Base-by-base conservation (phyloP, 306 rosid species). In the Urtica urens region DNA sequence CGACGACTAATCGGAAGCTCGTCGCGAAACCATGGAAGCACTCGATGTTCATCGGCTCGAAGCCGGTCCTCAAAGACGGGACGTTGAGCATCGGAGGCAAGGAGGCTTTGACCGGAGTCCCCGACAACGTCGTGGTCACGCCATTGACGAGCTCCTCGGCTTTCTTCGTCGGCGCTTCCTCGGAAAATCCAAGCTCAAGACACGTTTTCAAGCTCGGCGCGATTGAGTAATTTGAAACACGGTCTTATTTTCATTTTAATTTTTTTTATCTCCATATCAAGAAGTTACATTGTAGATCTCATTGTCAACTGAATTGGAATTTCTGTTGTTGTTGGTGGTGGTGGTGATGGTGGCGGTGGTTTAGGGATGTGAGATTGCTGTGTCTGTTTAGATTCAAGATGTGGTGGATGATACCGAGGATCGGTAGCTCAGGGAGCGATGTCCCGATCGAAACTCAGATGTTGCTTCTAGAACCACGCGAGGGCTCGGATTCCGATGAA, bases 81-180 rank as follows among this genome's bases (percentile, higher is more conserved):
- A 17, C 56, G 53, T 55, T 68, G 13, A 60, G 59, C 29, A 40
- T 60, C 33, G 49, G 44, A 9, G 68, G 63, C 24, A 42, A 43
- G 25, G 50, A 55, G n/a, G 38, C 56, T 21, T 23, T 68, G 50
- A 68, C 68, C 20, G 41, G 30, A 1, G 73, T 68, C 21, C 73
- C 73, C 13, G 54, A 57, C 40, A 68, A 55, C 39, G 73, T 68
- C 49, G 59, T 60, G 0, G 35, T 68, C 30, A 55, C 73, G 1
- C 73, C 73, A 6, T 21, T 49, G 30, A 50, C 73, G 11, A 23
- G 61, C 38, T 68, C 73, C 12, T 60, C 73, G 0, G n/a, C n/a
- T n/a, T 67, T 68, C 12, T 68, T 68, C 20, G 63, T 68, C 6
- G 73, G 73, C 35, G 73, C 68, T 38, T 48, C 73, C 22, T 49